Base-by-base conservation (phyloP, 192 early-diverging fungal genomes). In the Dissophora ornata region DNA sequence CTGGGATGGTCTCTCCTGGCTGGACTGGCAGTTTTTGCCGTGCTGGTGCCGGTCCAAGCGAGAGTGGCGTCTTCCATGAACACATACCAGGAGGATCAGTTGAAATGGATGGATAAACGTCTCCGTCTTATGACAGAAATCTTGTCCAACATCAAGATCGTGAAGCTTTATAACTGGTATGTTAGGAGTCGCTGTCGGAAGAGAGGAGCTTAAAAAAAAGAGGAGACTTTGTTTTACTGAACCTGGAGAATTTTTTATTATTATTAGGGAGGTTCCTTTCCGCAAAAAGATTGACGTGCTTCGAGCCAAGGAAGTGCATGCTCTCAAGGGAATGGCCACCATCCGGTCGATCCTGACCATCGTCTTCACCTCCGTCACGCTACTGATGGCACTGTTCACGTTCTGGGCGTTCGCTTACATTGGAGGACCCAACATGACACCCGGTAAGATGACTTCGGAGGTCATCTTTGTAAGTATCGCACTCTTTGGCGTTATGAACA, bases 391-490 rank as follows among this genome's bases (percentile, higher is more conserved):
- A 0, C 33, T 74, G 16, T 45, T 55, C 32, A 74, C 70, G 9
- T 74, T 74, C 29, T 52, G 54, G 40, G 70, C 58, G 6, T 74
- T 52, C 28, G 33, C 70, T 2, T 38, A 29, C 4, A 15, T 59
- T 12, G 70, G 70, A 2, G 70, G 70, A 6, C 70, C 70, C 11
- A 47, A 59, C 25, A 59, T 64, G 55, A 74, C 70, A 2, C 70
- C 70, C 0, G 70, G 70, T 24, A 59, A 58, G 19, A 26, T 74
- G 29, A 65, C 22, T 13, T 53, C 70, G 0, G 70, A 74, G 48
- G 67, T 88, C 19, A 88, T 90, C 8, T 93, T 92, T 64, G 87
- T 89, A 3, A 83, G 84, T 44, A 77, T 92, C n/a, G 77, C 87
- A 3, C 66, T 93, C 21, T 91, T 91, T 69, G 84, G 89, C 25